Conservation (phyloP, 1,284 basidiomycete genomes). For the Ganoderma leucocontextum region DNA sequence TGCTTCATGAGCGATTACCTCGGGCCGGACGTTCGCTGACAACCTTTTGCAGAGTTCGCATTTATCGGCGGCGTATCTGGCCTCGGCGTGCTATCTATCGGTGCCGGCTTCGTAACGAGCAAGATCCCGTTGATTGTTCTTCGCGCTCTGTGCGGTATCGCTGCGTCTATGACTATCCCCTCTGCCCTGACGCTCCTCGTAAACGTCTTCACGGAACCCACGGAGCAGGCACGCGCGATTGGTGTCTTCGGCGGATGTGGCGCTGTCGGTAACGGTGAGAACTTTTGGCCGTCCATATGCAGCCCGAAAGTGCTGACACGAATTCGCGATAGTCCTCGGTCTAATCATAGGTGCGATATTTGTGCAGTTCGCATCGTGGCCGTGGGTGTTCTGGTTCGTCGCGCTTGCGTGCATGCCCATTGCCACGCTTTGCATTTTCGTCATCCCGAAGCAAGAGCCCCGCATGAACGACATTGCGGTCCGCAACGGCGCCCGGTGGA, state of each 20-base stretch:
- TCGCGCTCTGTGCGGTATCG: constrained; percentile 53
- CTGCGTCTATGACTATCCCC: constrained; percentile 55
- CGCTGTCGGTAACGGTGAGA: constrained; percentile 53
- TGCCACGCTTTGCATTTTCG: constrained; percentile 44
- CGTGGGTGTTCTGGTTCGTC: constrained; percentile 57
- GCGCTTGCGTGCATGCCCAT: constrained; percentile 49
- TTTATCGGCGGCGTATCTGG: constrained; percentile 44
- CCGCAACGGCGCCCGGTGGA: constrained; percentile 35
- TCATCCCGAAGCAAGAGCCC: constrained; percentile 43
- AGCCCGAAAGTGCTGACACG: not conserved
- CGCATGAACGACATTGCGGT: constrained; percentile 19
- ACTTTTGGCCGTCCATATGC: not conserved
- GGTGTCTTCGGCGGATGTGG: constrained; percentile 55
- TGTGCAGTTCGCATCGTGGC: constrained; percentile 50
- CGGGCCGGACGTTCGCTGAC: not conserved
- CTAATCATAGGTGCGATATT: constrained; percentile 54
- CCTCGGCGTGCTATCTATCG: constrained; percentile 49
- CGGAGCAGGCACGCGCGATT: constrained; percentile 55
- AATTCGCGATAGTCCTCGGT: constrained; percentile 45
- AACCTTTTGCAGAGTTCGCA: constrained; percentile 35
- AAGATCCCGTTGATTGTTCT: constrained; percentile 53
- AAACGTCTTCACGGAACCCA: constrained; percentile 52
- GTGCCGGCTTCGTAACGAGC: constrained; percentile 50
- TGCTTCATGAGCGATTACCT: not conserved
- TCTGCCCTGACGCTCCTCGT: constrained; percentile 57